A percentile compares a stretch with the other conserved stretches of the same genome.
These are phyloP conservation scores for Conringia planisiliqua DNA, from an alignment of 345 rosid genomes.

Conservation along the genomic window DNA sequence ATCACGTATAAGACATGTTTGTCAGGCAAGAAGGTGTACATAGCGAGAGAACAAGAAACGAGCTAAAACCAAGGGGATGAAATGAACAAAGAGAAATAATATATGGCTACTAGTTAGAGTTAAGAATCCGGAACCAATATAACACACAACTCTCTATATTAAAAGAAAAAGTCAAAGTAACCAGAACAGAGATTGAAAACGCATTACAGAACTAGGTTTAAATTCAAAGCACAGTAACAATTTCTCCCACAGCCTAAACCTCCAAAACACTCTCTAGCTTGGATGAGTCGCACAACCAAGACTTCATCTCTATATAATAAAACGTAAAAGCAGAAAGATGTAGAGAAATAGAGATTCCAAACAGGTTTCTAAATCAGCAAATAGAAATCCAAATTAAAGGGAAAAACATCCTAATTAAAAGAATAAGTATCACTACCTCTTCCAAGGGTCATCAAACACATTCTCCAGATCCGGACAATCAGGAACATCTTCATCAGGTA, in stretches of 20 bases:
- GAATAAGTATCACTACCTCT: constrained; percentile 49
- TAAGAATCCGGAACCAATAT: neutral
- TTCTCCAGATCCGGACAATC: constrained; percentile 73
- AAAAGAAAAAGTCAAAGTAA: neutral
- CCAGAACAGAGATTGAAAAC: neutral
- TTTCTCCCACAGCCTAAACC: neutral
- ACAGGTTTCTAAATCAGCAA: neutral
- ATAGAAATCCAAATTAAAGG: neutral
- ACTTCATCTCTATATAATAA: neutral
- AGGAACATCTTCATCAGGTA: constrained; percentile 77
- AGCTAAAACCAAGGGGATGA: neutral
- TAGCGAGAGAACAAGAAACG: neutral
- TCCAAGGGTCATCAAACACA: constrained; percentile 65
- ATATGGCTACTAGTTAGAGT: neutral
- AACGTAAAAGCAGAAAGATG: neutral
- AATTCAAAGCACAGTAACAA: neutral
- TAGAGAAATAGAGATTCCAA: constrained; percentile 1
- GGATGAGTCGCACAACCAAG: neutral
- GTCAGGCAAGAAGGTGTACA: neutral
- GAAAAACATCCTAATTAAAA: constrained; percentile 3
- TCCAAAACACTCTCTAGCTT: constrained; percentile 14
- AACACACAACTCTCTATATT: neutral
- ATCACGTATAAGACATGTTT: neutral
- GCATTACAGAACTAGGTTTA: neutral
- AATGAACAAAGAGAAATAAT: neutral